These are phyloP conservation scores for Beta corolliflora DNA, from an alignment of 179 eudicot species.

Conservation along the genomic window DNA sequence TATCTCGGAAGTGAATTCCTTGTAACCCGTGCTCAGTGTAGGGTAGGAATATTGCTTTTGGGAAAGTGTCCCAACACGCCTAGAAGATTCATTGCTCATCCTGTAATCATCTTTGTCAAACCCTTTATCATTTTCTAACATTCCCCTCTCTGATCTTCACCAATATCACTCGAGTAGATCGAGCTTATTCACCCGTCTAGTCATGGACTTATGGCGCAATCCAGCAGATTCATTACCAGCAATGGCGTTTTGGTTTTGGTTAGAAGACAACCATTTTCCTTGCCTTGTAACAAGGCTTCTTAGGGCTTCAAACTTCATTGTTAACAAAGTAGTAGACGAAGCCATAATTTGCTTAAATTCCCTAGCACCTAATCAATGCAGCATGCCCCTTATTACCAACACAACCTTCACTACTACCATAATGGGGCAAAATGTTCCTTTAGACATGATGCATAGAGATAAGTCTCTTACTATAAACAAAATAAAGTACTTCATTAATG, in stretches of 20 bases:
- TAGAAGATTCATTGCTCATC: too few species aligned
- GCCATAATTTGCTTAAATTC: constrained; percentile 28
- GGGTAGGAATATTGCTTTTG: too few species aligned
- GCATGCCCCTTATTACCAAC: constrained; percentile 3
- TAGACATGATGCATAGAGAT: constrained; percentile 24
- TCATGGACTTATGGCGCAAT: constrained; percentile 4
- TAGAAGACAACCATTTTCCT: constrained; percentile 20
- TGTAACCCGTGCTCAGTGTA: too few species aligned
- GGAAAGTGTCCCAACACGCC: too few species aligned
- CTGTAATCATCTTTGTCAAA: too few species aligned
- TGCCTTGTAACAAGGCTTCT: constrained; percentile 19
- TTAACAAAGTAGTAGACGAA: constrained; percentile 23
- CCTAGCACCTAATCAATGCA: constrained; percentile 14
- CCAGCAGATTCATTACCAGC: constrained; percentile 19
- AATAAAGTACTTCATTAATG: constrained; percentile 18
- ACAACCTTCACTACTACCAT: constrained; percentile 9
- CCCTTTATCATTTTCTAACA: too few species aligned
- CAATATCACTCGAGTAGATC: constrained; percentile 21
- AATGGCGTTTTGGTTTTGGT: constrained; percentile 34
- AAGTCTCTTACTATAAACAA: constrained; percentile 15
- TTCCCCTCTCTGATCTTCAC: constrained; percentile 24
- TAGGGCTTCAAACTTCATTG: not conserved
- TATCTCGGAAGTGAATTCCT: too few species aligned
- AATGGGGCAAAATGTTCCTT: constrained; percentile 14
- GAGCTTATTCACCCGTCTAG: constrained; percentile 10